Conservation (phyloP, 495 filamentous ascomycete genomes). For the Sporormia fimetaria region DNA sequence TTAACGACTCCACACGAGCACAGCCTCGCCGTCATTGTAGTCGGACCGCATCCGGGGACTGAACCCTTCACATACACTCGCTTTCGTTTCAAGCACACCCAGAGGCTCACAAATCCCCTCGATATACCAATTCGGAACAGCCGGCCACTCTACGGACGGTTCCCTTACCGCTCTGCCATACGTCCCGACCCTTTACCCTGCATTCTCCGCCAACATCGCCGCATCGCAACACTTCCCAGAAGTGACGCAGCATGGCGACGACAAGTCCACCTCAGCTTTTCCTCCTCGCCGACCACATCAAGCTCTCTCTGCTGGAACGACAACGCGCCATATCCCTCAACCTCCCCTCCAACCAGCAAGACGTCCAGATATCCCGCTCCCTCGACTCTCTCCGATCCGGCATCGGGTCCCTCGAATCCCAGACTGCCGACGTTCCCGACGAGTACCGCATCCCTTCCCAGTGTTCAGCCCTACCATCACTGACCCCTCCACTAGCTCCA, state of each 20-base stretch:
- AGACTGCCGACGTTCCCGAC: conserved; percentile 54
- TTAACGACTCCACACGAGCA: too few species aligned
- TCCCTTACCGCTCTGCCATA: not conserved
- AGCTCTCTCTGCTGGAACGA: conserved; percentile 71
- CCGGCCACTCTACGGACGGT: too few species aligned
- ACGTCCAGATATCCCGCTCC: conserved; percentile 80
- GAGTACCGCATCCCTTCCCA: conserved; percentile 22
- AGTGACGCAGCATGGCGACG: conserved; percentile 41
- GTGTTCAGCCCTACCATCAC: not conserved
- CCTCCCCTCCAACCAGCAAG: conserved; percentile 71
- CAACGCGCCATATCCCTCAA: conserved; percentile 75
- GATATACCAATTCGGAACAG: too few species aligned
- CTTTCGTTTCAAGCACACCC: too few species aligned
- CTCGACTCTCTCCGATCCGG: conserved; percentile 78
- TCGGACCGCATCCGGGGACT: too few species aligned
- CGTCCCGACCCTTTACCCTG: not conserved
- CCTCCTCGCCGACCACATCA: conserved; percentile 68
- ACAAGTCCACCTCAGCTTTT: conserved; percentile 47
- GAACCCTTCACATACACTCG: too few species aligned
- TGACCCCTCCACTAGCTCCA: conserved; percentile 4
- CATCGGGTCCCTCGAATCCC: conserved; percentile 60
- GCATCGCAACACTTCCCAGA: conserved; percentile 3
- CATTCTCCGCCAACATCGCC: conserved; percentile 3
- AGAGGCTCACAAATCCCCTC: too few species aligned
- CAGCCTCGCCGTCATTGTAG: too few species aligned